Evolutionary conservation across 2,329 filamentous ascomycete species (phyloP).

Genomic region (Talaromyces sp.): DNA sequence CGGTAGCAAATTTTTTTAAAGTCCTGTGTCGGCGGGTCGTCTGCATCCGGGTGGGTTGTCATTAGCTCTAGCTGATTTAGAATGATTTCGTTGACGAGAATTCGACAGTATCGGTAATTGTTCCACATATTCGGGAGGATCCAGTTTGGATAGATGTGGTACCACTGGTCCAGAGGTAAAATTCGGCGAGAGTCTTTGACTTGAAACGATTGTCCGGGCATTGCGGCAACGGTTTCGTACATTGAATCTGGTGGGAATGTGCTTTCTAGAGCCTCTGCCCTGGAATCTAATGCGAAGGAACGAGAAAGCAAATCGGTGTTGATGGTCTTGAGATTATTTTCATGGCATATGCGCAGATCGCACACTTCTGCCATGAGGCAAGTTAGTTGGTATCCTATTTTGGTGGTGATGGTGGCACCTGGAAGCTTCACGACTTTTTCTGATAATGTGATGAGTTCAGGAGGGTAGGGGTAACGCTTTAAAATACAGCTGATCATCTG

Average conservation of each 20-base stretch:
- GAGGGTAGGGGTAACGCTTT: conserved; percentile 26
- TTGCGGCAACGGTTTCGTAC: conserved; percentile 21
- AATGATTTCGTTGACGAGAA: conserved; percentile 50
- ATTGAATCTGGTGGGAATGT: conserved; percentile 22
- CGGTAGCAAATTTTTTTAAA: conserved; percentile 26
- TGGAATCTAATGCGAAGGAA: conserved; percentile 30
- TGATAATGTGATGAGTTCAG: conserved; percentile 27
- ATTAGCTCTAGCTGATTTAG: conserved; percentile 26
- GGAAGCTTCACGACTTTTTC: conserved; percentile 19
- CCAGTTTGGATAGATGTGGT: conserved; percentile 53
- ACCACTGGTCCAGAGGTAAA: conserved; percentile 42
- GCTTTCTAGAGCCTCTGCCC: conserved; percentile 28
- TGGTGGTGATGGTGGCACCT: conserved; percentile 10
- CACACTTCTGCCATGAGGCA: conserved; percentile 32
- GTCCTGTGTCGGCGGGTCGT: conserved; percentile 21
- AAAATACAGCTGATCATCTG: conserved; percentile 36
- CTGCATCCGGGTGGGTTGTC: conserved; percentile 17
- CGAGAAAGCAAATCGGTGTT: conserved; percentile 24
- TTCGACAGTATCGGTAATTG: conserved; percentile 55
- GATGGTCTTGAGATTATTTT: background rate
- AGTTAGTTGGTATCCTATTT: conserved; percentile 24
- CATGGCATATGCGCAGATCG: conserved; percentile 18
- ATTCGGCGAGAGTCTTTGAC: conserved; percentile 18
- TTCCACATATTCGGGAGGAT: conserved; percentile 55
- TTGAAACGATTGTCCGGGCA: conserved; percentile 32